Conservation (phyloP, 495 filamentous ascomycete species). For the Trichoderma erinaceum region DNA sequence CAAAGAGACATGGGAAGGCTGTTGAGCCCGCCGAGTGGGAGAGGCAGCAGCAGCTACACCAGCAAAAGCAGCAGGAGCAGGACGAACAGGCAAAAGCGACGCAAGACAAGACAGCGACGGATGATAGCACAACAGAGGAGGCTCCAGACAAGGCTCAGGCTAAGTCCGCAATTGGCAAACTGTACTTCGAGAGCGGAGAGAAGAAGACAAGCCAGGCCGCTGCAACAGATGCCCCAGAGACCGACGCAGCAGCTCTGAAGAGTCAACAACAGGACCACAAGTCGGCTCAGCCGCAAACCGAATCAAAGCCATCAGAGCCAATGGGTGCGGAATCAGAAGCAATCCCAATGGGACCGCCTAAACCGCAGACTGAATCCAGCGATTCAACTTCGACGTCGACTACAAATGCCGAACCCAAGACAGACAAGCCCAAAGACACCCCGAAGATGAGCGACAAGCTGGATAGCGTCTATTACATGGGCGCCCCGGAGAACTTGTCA, state of each 20-base stretch:
- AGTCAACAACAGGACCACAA: slow-evolving; percentile 9
- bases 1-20: slow-evolving; percentile 56
- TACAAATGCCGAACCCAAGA: slow-evolving; percentile 19
- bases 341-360: not conserved
- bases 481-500: slow-evolving; percentile 38
- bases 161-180: not conserved
- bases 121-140: not conserved
- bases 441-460: slow-evolving; percentile 42
- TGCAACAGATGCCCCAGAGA: slow-evolving; percentile 22
- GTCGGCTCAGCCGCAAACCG: not conserved
- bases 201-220: slow-evolving; percentile 16
- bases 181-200: not conserved
- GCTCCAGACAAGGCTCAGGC: not conserved
- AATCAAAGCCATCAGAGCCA: not conserved
- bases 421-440: not conserved
- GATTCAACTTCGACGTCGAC: not conserved
- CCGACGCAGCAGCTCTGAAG: slow-evolving; percentile 27
- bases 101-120: not conserved
- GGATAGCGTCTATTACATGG: slow-evolving; percentile 55
- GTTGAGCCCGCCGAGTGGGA: slow-evolving; percentile 45
- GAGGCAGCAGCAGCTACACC: slow-evolving; percentile 12
- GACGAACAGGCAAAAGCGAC: not conserved
- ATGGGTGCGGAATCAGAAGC: not conserved
- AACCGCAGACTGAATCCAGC: not conserved
- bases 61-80: slow-evolving; percentile 18